Evolutionary conservation across 495 filamentous ascomycete genomes (phyloP).

Genomic region (Aspergillus cavernicola): DNA sequence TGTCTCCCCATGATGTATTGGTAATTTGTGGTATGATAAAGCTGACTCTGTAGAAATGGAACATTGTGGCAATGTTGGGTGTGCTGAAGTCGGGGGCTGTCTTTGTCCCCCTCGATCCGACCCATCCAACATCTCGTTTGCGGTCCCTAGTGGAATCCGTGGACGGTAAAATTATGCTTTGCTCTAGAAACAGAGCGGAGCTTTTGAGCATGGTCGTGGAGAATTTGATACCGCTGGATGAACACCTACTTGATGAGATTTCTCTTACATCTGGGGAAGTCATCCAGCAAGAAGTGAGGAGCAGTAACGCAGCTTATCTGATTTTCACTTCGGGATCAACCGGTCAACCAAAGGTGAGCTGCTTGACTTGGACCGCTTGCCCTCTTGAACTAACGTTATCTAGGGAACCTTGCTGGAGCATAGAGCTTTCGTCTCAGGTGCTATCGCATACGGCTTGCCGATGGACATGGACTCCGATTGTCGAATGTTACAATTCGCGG

Average conservation of each 20-base stretch:
- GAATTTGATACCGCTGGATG: slow-evolving; percentile 36
- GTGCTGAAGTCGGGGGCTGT: slow-evolving; percentile 58
- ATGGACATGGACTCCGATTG: slow-evolving; percentile 27
- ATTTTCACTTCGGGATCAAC: slow-evolving; percentile 51
- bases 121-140: slow-evolving; percentile 51
- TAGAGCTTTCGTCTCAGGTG: slow-evolving; percentile 39
- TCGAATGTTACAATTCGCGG: slow-evolving; percentile 48
- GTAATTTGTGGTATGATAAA: neutral
- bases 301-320: slow-evolving; percentile 40
- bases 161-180: slow-evolving; percentile 46
- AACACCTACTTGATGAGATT: slow-evolving; percentile 26
- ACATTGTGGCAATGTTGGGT: slow-evolving; percentile 52
- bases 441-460: slow-evolving; percentile 40
- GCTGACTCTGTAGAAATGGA: slow-evolving; percentile 43
- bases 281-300: slow-evolving; percentile 26
- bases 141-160: slow-evolving; percentile 38
- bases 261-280: slow-evolving; percentile 16
- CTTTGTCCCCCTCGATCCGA: slow-evolving; percentile 56
- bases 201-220: slow-evolving; percentile 27
- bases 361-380: neutral
- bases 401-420: slow-evolving; percentile 50
- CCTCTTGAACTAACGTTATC: neutral
- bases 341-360: slow-evolving; percentile 45
- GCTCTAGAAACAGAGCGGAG: slow-evolving; percentile 40
- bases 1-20: too few relatives aligned